Conservation (phyloP, 345 rosid genomes). For the Luvunga scandens region DNA sequence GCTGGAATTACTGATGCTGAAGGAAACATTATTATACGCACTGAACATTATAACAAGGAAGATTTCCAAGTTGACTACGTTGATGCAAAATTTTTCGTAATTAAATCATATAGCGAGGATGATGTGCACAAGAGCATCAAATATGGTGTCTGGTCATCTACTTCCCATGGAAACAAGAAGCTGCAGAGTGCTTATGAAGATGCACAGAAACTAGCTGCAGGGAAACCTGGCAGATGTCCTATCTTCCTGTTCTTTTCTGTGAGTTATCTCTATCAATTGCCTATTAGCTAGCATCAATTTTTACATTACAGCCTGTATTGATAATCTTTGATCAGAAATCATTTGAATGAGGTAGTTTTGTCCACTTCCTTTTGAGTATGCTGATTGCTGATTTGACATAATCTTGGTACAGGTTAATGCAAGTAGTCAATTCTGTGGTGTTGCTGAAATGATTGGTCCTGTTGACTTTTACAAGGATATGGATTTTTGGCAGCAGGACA, state of each 20-base stretch:
- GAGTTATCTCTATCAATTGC: constrained; percentile 28
- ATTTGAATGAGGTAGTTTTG: neutral
- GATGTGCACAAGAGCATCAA: constrained; percentile 99
- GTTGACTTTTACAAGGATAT: constrained; percentile 76
- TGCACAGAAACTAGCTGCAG: constrained; percentile 59
- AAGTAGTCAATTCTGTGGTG: constrained; percentile 95
- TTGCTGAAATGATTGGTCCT: constrained; percentile 92
- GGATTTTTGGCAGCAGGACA: constrained; percentile 99
- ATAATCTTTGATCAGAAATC: neutral
- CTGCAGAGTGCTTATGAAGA: constrained; percentile 72
- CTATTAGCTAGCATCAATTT: neutral
- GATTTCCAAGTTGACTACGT: constrained; percentile 56
- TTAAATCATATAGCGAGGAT: constrained; percentile 96
- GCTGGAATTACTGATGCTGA: constrained; percentile 56
- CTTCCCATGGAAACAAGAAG: constrained; percentile 94
- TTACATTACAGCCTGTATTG: neutral
- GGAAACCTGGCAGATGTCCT: constrained; percentile 57
- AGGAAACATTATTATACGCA: constrained; percentile 58
- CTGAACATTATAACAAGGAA: constrained; percentile 72
- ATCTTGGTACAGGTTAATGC: constrained; percentile 74
- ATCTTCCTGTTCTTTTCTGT: constrained; percentile 88
- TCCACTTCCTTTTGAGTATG: neutral
- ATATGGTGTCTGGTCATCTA: constrained; percentile 92
- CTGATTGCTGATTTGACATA: constrained; percentile 14
- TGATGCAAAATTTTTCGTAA: constrained; percentile 79